Conservation (phyloP, 163 green algal species). For the Volvox carteri region DNA sequence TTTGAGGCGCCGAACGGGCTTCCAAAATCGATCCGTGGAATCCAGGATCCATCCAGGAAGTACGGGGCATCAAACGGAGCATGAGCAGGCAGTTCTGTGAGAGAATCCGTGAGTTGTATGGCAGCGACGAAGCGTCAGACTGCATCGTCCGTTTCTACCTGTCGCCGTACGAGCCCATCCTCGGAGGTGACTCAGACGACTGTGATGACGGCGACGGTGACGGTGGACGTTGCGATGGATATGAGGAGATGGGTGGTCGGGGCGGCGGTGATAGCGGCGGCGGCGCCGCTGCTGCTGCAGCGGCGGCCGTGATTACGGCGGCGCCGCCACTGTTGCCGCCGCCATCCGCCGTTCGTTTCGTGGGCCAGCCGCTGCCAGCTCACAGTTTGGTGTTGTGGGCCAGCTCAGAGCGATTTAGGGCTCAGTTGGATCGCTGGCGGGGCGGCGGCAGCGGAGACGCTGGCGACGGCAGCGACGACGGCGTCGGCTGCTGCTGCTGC, state of each 20-base stretch:
- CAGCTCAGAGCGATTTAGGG: conserved; percentile 1
- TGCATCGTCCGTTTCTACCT: conserved; percentile 20
- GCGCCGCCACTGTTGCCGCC: not conserved
- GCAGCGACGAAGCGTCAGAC: conserved; percentile 4
- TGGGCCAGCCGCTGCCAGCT: not conserved
- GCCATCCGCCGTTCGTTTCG: not conserved
- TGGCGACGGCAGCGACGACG: not conserved
- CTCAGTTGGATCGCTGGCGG: not conserved
- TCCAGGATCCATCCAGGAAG: no score
- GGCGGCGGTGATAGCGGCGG: not conserved
- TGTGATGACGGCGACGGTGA: not conserved
- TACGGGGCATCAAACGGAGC: no score
- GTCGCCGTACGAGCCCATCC: conserved; percentile 4
- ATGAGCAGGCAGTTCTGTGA: conserved; percentile 1
- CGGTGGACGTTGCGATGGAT: not conserved
- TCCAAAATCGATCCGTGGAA: no score
- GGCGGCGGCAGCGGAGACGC: not conserved
- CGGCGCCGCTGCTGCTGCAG: no score
- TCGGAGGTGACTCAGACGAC: not conserved
- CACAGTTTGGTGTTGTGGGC: conserved; percentile 19
- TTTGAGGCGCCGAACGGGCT: no score
- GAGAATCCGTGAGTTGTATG: not conserved
- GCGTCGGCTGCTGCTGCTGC: no score
- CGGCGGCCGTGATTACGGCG: no score
- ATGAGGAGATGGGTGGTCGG: no score